A percentile compares a stretch with the other conserved stretches of the same genome.
Conservation (phyloP, 192 early-diverging fungal genomes). For the Umbelopsis isabellina region DNA sequence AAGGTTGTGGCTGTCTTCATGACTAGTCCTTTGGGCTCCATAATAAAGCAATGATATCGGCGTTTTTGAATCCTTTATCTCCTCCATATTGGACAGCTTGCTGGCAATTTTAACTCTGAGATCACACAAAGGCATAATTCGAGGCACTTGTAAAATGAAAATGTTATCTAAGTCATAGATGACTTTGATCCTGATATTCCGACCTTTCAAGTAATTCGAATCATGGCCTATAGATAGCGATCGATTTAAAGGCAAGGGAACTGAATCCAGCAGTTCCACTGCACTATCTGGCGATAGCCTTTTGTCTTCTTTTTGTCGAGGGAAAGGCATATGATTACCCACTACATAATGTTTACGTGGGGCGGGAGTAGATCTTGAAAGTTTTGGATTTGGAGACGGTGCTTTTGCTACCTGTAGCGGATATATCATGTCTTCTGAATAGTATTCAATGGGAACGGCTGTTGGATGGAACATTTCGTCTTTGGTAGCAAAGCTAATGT, state of each 20-base stretch:
- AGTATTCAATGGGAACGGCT: not conserved
- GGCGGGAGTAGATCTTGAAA: not conserved
- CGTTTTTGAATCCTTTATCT: not conserved
- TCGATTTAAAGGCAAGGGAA: not conserved
- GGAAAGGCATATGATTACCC: not conserved
- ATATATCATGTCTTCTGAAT: not conserved
- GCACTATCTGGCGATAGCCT: not conserved
- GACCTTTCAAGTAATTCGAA: not conserved
- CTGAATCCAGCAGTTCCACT: constrained; percentile 10
- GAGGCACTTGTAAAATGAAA: constrained; percentile 34
- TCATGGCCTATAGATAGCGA: not conserved
- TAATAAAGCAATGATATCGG: not conserved
- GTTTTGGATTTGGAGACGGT: constrained; percentile 4
- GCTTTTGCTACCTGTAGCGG: not conserved
- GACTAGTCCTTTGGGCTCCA: constrained; percentile 6
- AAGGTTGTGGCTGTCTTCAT: constrained; percentile 4
- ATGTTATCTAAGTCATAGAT: constrained; percentile 36
- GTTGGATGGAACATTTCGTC: not conserved
- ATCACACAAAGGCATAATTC: constrained; percentile 26
- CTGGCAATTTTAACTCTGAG: not conserved
- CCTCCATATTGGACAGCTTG: not conserved
- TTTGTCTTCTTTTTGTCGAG: not conserved
- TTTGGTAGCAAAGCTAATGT: constrained; percentile 3
- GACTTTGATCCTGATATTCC: constrained; percentile 31
- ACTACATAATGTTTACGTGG: not conserved